These are phyloP conservation scores for Rubroshorea leprosula DNA, from an alignment of 345 rosid genomes.

Conservation along the genomic window DNA sequence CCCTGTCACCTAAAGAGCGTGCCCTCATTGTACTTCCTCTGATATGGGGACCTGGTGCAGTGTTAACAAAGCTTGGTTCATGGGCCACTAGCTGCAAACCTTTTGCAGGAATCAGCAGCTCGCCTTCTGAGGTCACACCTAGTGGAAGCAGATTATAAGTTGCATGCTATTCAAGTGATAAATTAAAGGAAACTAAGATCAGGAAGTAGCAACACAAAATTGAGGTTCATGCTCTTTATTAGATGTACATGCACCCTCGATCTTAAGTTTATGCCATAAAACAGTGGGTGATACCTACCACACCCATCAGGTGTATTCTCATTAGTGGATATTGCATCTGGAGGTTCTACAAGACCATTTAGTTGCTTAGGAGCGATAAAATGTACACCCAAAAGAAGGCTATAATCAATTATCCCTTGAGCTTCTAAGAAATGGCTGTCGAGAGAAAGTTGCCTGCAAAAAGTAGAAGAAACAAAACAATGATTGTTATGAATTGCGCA, in stretches of 20 bases:
- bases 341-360: constrained; percentile 50
- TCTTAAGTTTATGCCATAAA: neutral
- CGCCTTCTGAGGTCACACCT: constrained; percentile 43
- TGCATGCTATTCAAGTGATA: neutral
- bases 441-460: constrained; percentile 59
- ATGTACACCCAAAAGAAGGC: constrained; percentile 80
- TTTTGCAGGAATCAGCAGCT: constrained; percentile 53
- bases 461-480: neutral
- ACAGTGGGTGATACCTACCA: constrained; percentile 32
- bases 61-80: constrained; percentile 61
- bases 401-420: constrained; percentile 76
- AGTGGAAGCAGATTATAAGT: constrained; percentile 18
- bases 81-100: constrained; percentile 67
- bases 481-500: neutral
- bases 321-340: constrained; percentile 32
- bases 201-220: neutral
- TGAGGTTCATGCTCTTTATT: neutral
- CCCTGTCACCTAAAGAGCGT: constrained; percentile 62
- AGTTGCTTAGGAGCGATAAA: constrained; percentile 80
- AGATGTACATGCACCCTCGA: too few species aligned
- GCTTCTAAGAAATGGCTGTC: constrained; percentile 81
- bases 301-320: constrained; percentile 37
- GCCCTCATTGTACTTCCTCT: constrained; percentile 75
- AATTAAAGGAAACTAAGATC: constrained; percentile 4
- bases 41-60: constrained; percentile 79